A percentile compares a stretch with the other conserved stretches of the same genome.
phyloP scores from a whole-genome alignment of 306 rosid genomes.

The Aeschynomene evenia region DNA sequence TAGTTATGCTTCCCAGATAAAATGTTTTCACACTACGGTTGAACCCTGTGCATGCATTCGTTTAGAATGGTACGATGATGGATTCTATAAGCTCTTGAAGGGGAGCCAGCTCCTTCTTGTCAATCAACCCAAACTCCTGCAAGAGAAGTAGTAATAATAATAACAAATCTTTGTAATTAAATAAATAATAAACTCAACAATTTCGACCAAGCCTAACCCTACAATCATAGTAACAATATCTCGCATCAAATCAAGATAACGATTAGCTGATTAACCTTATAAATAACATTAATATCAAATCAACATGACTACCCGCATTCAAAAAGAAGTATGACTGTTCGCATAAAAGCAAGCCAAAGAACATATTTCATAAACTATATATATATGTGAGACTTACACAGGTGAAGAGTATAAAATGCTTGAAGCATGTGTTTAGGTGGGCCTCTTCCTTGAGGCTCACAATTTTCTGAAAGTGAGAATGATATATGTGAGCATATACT shows the following conservation, averaged over 20 bases:
- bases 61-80: slow-evolving; percentile 76
- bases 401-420: slow-evolving; percentile 98
- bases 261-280: not conserved
- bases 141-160: slow-evolving; percentile 4
- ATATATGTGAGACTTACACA: slow-evolving; percentile 58
- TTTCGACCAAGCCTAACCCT: not conserved
- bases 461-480: slow-evolving; percentile 98
- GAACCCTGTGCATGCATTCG: slow-evolving; percentile 29
- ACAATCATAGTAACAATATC: slow-evolving; percentile 10
- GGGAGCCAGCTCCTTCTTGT: slow-evolving; percentile 98
- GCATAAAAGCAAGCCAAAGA: not conserved
- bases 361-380: slow-evolving; percentile 14
- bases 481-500: slow-evolving; percentile 97
- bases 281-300: not conserved
- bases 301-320: not conserved
- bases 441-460: slow-evolving; percentile 99
- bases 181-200: not conserved
- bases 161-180: not conserved
- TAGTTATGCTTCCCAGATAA: slow-evolving; percentile 32
- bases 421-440: slow-evolving; percentile 98
- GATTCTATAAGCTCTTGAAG: slow-evolving; percentile 99
- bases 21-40: slow-evolving; percentile 25
- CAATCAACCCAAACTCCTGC: slow-evolving; percentile 96
- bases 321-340: not conserved
- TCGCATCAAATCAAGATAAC: slow-evolving; percentile 11